Percentiles rank a stretch among this genome's conserved stretches.
phyloP scores from a whole-genome alignment of 768 basidiomycete species.

The Tulasnella sp. region DNA sequence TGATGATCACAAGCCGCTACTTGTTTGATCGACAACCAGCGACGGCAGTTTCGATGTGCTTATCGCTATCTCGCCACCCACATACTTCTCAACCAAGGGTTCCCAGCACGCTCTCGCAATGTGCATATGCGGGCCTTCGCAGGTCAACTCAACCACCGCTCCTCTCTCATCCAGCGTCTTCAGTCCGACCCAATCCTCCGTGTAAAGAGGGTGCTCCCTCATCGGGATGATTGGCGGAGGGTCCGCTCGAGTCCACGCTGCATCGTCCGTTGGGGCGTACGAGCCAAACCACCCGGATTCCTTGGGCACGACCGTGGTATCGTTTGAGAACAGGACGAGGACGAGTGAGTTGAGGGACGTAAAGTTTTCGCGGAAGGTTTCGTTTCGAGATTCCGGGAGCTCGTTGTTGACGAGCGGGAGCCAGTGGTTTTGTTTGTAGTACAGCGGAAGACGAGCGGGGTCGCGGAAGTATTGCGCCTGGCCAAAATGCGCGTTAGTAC shows the following conservation, averaged over 20 bases:
- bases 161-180: constrained; percentile 56
- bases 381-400: constrained; percentile 38
- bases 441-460: constrained; percentile 43
- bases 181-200: constrained; percentile 74
- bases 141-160: constrained; percentile 45
- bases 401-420: constrained; percentile 75
- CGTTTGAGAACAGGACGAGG: constrained; percentile 60
- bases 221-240: constrained; percentile 47
- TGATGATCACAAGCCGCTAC: too few species aligned
- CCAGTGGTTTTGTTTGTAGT: constrained; percentile 52
- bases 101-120: constrained; percentile 49
- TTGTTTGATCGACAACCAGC: not conserved
- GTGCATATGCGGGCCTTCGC: constrained; percentile 69
- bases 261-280: constrained; percentile 36
- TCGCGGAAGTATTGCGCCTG: constrained; percentile 86
- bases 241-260: constrained; percentile 11
- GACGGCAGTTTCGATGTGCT: not conserved
- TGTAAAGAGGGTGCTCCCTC: constrained; percentile 59
- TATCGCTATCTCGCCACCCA: constrained; percentile 7
- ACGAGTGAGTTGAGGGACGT: constrained; percentile 53
- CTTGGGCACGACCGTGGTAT: constrained; percentile 71
- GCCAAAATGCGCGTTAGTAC: not conserved
- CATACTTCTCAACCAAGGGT: constrained; percentile 29
- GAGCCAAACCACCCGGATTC: constrained; percentile 83
- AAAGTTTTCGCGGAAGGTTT: constrained; percentile 49